Conservation (phyloP, 768 basidiomycete species). For the Mycena amicta region DNA sequence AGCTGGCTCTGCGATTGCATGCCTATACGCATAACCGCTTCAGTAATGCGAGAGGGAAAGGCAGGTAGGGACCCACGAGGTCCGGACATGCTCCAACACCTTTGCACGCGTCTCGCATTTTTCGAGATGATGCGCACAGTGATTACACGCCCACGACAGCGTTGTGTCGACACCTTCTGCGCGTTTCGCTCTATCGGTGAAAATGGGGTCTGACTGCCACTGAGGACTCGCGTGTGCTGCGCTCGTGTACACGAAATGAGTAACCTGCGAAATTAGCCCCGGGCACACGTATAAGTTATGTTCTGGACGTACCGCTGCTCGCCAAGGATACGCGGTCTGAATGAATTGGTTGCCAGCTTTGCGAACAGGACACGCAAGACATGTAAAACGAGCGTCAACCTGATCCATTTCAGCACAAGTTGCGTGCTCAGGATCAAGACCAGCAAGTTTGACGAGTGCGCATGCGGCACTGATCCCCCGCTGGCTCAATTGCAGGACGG, state of each 20-base stretch:
- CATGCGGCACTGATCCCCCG: slow-evolving; percentile 6
- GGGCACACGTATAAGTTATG: not conserved
- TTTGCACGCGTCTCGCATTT: not conserved
- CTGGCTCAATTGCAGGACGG: slow-evolving; percentile 1
- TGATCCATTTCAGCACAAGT: slow-evolving; percentile 14
- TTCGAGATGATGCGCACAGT: slow-evolving; percentile 14
- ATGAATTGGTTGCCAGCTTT: not conserved
- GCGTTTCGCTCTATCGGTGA: not conserved
- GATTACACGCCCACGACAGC: slow-evolving; percentile 17
- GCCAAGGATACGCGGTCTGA: slow-evolving; percentile 4
- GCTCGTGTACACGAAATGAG: slow-evolving; percentile 16
- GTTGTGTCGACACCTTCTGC: slow-evolving; percentile 4
- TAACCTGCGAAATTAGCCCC: slow-evolving; percentile 4
- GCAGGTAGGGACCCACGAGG: not conserved
- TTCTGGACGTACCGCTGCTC: slow-evolving; percentile 3
- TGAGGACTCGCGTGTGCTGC: no score
- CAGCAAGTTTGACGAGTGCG: slow-evolving; percentile 1
- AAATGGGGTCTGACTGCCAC: no score
- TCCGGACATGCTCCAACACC: slow-evolving; percentile 11
- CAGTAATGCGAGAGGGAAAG: not conserved
- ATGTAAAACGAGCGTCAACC: slow-evolving; percentile 9
- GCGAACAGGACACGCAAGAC: not conserved
- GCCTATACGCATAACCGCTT: not conserved
- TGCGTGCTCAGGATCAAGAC: not conserved
- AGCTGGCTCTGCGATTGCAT: slow-evolving; percentile 3